Evolutionary conservation across 2,329 filamentous ascomycete genomes (phyloP), one percentile per base, ranked within the genome.

Genomic region (Aspergillus novoparasiticus): DNA sequence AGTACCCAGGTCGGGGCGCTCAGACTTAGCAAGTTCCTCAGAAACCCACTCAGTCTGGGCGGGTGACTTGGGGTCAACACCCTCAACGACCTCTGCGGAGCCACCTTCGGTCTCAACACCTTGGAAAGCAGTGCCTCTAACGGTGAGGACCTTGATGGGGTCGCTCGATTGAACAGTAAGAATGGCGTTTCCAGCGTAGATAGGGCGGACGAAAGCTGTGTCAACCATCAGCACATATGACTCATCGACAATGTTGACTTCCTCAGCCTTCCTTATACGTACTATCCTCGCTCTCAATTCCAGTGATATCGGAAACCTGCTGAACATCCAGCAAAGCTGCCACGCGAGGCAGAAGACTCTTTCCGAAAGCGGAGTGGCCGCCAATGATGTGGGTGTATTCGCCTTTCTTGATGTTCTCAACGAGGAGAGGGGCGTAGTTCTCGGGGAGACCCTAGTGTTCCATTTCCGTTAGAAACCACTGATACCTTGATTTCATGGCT

Each of bases 161-260:
- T 99, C 95, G 66, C 87, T 87, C 3, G 93, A 97, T 80, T 98
- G 92, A 63, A 99, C 94, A 11, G 95, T 99, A 41, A 96, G 88
- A 74, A 99, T 97, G 55, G 94, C 95, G 76, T 99, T 99, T 60
- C 95, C 95, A 62, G 95, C 95, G 78, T 99, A 99, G 75, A 99
- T 97, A 32, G 95, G 94, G 62, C 95, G 91, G 60, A 97, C 90
- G 74, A 99, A 99, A 14, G 93, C 86, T 87, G 58, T 16, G 45
- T 39, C 57, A n/a, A 60, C 46, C 19, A 62, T 77, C 58, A 73
- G 66, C 55, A 57, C 39, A 48, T 58, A 59, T 58, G 54, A 69
- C 66, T 72, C 69, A 71, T 69, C 28, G 60, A 58, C 57, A 64
- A 61, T 39, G 43, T 43, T 2, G 16, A 19, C 12, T 9, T 21